Evolutionary conservation across 495 filamentous ascomycete genomes (phyloP), one percentile per base, ranked within the genome.

Genomic region (Penicillium egyptiacum): DNA sequence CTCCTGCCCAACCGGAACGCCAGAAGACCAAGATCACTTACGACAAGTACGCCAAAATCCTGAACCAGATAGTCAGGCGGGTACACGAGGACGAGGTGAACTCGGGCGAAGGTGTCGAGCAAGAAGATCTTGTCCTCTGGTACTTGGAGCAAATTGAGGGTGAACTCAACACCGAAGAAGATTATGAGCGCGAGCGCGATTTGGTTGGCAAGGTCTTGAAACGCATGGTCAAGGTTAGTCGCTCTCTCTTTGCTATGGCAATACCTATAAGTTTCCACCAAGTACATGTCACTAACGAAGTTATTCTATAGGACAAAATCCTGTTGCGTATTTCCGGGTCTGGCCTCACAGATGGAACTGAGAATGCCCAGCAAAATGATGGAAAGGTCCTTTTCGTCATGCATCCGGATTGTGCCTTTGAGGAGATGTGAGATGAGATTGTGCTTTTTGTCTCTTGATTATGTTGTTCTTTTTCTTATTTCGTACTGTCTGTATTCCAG

Each of bases 101-200:
- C 1, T 78, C 77, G 2, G 92, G 91, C n/a, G 88, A 95, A 60
- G 94, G 94, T 41, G 86, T 98, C 9, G 92, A 96, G 62, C 86
- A 92, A 56, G 88, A 96, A 42, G 89, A 89, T 28, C 78, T 99
- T 6, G 72, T 92, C 4, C 68, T 91, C 42, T 97, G 93, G 93
- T 99, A 97, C 69, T 74, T 99, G 52, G 95, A 98, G 75, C 88
- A 95, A 74, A 89, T 89, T 64, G 94, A 98, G 68, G 81, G 84
- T 25, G 89, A 96, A 73, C 71, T 99, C 51, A 77, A 86, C 39
- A 85, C 75, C 16, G 83, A 93, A 70, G 91, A 95, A 54, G 92
- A 94, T 52, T 74, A 95, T 55, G 77, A 89, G 64, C 75, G 72
- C 14, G 94, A 99, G 80, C 82, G 84, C 65, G 80, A 78, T 17